Evolutionary conservation across 306 rosid genomes (phyloP), one percentile per base, ranked within the genome.

Genomic region (Luffa acutangula): DNA sequence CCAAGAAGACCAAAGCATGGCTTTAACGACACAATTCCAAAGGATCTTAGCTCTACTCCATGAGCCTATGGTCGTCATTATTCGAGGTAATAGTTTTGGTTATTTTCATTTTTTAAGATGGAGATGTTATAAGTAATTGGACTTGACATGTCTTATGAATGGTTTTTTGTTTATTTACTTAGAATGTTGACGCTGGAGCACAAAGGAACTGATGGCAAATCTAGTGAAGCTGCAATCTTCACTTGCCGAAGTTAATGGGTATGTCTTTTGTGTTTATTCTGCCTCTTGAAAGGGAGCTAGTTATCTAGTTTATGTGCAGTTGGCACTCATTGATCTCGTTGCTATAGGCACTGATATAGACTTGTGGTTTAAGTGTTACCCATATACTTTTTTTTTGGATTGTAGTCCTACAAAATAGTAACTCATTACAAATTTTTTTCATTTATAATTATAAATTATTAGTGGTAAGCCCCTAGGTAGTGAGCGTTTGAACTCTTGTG

Each of bases 21-120:
- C n/a, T n/a, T n/a, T n/a, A n/a, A n/a, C n/a, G n/a, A n/a, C n/a
- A n/a, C n/a, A n/a, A n/a, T n/a, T n/a, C n/a, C n/a, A n/a, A n/a
- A n/a, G n/a, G n/a, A n/a, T n/a, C n/a, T n/a, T n/a, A n/a, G n/a
- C n/a, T n/a, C n/a, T n/a, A n/a, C n/a, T n/a, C n/a, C n/a, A n/a
- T n/a, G n/a, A n/a, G n/a, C 88, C 41, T 96, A 91, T 83, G 99
- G 99, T 72, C 98, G 98, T 52, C 99, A 96, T 84, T 96, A 96
- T 78, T 96, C 6, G 99, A 93, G 91, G 99, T 96, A 62, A 63
- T 41, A 49, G 1, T 48, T 53, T 67, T 79, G 52, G 60, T 80
- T 52, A 78, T 83, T 72, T 43, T 2, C 5, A 4, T 43, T 43
- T 21, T 51, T 34, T 53, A 73, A 31, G 78, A 7, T 33, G 78